Base-by-base conservation (phyloP, 2,329 filamentous ascomycete genomes). In the Monilinia laxa region DNA sequence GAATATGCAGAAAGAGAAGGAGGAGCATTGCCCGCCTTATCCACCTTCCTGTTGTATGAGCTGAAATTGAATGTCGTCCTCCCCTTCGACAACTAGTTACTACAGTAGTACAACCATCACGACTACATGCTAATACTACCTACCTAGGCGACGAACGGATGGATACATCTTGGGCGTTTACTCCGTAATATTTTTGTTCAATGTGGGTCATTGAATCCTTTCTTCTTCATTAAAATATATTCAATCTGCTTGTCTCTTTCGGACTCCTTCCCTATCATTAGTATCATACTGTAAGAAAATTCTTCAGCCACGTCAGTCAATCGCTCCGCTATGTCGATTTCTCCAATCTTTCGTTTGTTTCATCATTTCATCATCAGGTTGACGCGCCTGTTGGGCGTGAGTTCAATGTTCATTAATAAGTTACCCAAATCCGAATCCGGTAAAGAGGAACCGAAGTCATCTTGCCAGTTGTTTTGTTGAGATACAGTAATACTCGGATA, bases 1-100 rank as follows among this genome's bases (percentile, higher is more conserved):
- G 11, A 16, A 38, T 23, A 47, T 25, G 51, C 38, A 64, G 52
- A 47, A 64, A 47, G 62, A 57, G 62, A 47, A 45, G 23, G 49
- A 55, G 49, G 35, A 64, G 35, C 40, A 57, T 52, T 45, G 23
- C 38, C 20, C 51, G 23, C 18, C 45, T 51, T 38, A 65, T 58
- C 62, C 53, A 65, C 62, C 62, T 58, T 58, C 62, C 53, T 65
- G 53, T 51, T 40, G 42, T 59, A 40, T 25, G n/a, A 64, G 42
- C 53, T 58, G 42, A 40, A 58, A 56, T 64, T 47, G 53, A 14
- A 64, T 64, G 42, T 49, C 38, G 42, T 64, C 23, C 16, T 31
- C 2, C 31, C 45, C 45, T 28, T 28, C 28, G 4, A 28, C 28
- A 28, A 28, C 28, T 28, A 28, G 28, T 28, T 28, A 4, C 28